A percentile compares a stretch with the other conserved stretches of the same genome.
These are phyloP conservation scores for Ophiocordyceps unilateralis DNA, from an alignment of 2,329 filamentous ascomycete genomes.

Conservation along the genomic window DNA sequence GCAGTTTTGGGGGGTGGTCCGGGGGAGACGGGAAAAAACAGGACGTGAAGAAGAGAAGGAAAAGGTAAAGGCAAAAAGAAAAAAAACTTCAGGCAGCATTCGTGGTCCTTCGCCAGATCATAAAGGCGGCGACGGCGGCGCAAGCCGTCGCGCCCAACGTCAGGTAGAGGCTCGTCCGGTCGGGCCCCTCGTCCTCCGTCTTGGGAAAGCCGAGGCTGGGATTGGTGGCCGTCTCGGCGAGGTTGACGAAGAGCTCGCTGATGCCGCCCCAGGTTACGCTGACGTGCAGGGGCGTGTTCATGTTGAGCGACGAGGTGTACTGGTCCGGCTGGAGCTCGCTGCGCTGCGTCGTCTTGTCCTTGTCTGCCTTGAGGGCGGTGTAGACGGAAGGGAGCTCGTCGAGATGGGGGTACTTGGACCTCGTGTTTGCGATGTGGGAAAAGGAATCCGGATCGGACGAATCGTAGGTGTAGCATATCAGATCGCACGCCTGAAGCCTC, in stretches of 20 bases:
- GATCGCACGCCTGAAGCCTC: constrained; percentile 82
- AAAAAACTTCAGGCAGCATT: constrained; percentile 20
- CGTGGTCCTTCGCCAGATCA: constrained; percentile 46
- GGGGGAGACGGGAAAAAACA: neutral
- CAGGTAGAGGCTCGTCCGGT: constrained; percentile 73
- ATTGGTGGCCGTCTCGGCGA: constrained; percentile 83
- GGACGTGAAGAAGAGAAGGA: neutral
- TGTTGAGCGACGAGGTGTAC: constrained; percentile 70
- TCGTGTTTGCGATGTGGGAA: constrained; percentile 69
- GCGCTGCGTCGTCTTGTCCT: constrained; percentile 91
- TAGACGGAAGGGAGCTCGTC: constrained; percentile 86
- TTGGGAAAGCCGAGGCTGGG: constrained; percentile 81
- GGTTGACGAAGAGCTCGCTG: constrained; percentile 76
- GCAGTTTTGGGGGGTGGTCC: too few species aligned
- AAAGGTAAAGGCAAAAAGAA: neutral
- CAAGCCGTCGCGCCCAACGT: constrained; percentile 59
- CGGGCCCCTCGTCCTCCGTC: constrained; percentile 68
- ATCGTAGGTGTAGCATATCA: constrained; percentile 92
- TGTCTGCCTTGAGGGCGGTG: constrained; percentile 84
- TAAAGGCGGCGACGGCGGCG: constrained; percentile 43
- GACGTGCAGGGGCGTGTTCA: constrained; percentile 84
- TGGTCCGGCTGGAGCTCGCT: constrained; percentile 82
- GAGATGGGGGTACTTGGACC: constrained; percentile 63
- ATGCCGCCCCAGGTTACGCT: constrained; percentile 91
- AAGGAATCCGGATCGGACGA: constrained; percentile 95